A percentile compares a stretch with the other conserved stretches of the same genome.
These are phyloP conservation scores for Magnolia kwangsiensis DNA, from an alignment of 164 flowering plant species.

Conservation along the genomic window DNA sequence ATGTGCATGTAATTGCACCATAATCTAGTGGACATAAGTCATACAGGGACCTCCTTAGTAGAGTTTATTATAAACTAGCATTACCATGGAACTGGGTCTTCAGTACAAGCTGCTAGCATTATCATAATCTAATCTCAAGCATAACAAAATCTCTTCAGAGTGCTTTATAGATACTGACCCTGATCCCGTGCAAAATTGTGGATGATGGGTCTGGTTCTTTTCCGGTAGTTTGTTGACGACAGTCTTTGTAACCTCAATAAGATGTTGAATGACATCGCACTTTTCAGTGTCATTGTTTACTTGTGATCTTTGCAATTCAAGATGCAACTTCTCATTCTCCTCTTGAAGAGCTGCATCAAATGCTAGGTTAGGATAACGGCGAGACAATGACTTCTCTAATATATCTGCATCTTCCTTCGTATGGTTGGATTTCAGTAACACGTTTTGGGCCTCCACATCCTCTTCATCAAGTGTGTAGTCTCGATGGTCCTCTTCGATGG, in stretches of 20 bases:
- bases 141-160: not conserved
- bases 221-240: constrained; percentile 25
- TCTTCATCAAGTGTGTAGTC: constrained; percentile 42
- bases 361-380: constrained; percentile 34
- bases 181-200: constrained; percentile 10
- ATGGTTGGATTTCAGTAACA: constrained; percentile 32
- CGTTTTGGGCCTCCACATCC: constrained; percentile 31
- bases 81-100: no score
- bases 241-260: constrained; percentile 36
- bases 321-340: constrained; percentile 41
- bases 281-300: constrained; percentile 23
- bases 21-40: not conserved
- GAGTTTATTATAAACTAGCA: not conserved
- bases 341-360: constrained; percentile 42
- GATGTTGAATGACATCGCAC: constrained; percentile 38
- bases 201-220: constrained; percentile 15
- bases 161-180: constrained; percentile 15
- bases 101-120: not conserved
- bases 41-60: not conserved
- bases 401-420: constrained; percentile 30
- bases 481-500: constrained; percentile 36
- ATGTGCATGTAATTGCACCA: not conserved
- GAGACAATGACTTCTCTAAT: constrained; percentile 41
- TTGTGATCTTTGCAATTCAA: constrained; percentile 37
- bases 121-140: not conserved